Evolutionary conservation across 352 stramenopile species (phyloP).

Genomic region (Bremia lactucae): DNA sequence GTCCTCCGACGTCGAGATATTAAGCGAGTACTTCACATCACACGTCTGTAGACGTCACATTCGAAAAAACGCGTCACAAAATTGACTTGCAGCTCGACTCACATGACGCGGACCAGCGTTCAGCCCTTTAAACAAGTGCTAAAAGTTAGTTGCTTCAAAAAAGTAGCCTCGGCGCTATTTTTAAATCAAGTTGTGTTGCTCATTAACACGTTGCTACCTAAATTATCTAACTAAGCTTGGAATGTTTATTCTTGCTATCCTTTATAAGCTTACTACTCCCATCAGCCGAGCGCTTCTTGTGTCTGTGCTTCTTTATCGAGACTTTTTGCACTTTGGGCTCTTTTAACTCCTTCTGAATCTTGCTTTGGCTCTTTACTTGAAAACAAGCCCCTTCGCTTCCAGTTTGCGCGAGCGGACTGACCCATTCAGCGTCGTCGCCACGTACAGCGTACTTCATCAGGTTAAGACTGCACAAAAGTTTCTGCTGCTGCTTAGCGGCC

Average conservation of each 20-base stretch:
- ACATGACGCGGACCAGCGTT: too few relatives aligned
- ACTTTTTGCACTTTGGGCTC: constrained; percentile 72
- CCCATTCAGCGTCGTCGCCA: constrained; percentile 90
- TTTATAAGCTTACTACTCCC: constrained; percentile 36
- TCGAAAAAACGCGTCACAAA: too few relatives aligned
- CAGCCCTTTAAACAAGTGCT: too few relatives aligned
- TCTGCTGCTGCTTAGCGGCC: constrained; percentile 70
- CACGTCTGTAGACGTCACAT: too few relatives aligned
- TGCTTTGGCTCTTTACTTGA: constrained; percentile 84
- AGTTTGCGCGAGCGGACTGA: constrained; percentile 37
- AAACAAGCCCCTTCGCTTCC: constrained; percentile 34
- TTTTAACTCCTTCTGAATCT: constrained; percentile 41
- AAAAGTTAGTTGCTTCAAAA: too few relatives aligned
- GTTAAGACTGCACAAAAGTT: constrained; percentile 81
- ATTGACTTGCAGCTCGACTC: too few relatives aligned
- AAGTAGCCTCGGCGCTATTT: too few relatives aligned
- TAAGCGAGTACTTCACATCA: too few relatives aligned
- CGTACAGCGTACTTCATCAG: constrained; percentile 94
- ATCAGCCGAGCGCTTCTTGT: constrained; percentile 30
- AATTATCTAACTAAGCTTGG: constrained; percentile 47
- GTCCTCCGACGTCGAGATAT: too few relatives aligned
- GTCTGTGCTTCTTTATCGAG: constrained; percentile 22
- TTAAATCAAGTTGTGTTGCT: constrained; percentile 3
- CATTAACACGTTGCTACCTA: constrained; percentile 1
- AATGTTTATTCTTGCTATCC: constrained; percentile 71